Evolutionary conservation across 352 stramenopile species (phyloP).

Genomic region (Pythium sukuiense): DNA sequence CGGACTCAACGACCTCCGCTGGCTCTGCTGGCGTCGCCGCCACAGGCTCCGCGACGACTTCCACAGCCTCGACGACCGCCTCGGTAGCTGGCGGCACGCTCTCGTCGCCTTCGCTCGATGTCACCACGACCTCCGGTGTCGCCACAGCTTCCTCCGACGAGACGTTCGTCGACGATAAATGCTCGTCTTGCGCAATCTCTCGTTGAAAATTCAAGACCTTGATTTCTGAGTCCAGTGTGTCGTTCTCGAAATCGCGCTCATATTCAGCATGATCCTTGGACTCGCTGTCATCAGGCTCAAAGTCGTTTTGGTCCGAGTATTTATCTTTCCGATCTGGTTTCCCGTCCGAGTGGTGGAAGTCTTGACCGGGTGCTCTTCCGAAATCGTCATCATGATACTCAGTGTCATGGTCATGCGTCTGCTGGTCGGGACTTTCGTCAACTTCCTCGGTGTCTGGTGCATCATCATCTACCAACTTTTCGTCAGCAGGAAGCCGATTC

Average conservation of each 20-base stretch:
- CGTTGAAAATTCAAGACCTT: neutral
- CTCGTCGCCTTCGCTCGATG: neutral
- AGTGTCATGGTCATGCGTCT: neutral
- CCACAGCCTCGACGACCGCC: neutral
- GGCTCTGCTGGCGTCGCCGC: neutral
- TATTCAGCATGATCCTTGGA: neutral
- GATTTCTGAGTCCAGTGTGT: neutral
- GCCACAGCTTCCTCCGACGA: neutral
- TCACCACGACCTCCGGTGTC: neutral
- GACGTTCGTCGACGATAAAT: neutral
- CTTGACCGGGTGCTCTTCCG: neutral
- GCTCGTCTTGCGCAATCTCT: neutral
- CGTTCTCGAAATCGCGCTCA: too few relatives aligned
- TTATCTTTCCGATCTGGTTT: neutral
- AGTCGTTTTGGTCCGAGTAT: neutral
- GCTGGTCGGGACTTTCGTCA: neutral
- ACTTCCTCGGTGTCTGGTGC: neutral
- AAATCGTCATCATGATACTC: neutral
- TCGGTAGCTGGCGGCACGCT: neutral
- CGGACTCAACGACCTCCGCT: too few relatives aligned
- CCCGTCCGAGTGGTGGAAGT: neutral
- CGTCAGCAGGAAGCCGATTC: neutral
- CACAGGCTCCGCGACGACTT: neutral
- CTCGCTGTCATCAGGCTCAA: neutral
- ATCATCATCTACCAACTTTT: neutral